Evolutionary conservation across 2,329 filamentous ascomycete genomes (phyloP), one percentile per base, ranked within the genome.

Genomic region (Pestalotiopsis sp.): DNA sequence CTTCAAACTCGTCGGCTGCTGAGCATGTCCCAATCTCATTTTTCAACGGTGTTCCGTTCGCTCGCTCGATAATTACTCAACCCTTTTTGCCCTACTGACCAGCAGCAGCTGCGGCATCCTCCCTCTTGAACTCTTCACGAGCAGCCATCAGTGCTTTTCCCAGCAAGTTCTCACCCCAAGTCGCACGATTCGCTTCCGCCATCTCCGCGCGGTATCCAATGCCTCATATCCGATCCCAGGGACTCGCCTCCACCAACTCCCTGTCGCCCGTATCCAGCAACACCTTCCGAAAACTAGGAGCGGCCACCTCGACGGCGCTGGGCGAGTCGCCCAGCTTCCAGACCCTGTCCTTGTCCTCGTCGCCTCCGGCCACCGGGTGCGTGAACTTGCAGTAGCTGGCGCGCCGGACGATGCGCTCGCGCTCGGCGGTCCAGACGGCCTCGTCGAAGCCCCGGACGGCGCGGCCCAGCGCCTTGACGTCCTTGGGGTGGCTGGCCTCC

Each of bases 131-230:
- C 71, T 81, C 80, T 71, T 77, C 81, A 70, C 90, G 84, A 31
- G 89, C 88, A 66, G 81, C 82, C 87, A 87, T 88, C 76, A 92
- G 77, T 27, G 85, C 88, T 79, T 87, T 87, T 0, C 90, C 91
- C 61, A 93, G 76, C 68, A 92, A 75, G 78, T 93, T 93, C 79
- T 86, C 68, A 0, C 91, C 91, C 91, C 90, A 93, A 3, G 77
- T 72, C 20, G 79, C 75, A 62, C 84, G 82, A 64, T 83, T 82
- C 1, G 31, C 70, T 67, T 80, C 82, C 2, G 89, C 90, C 73
- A 84, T 79, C 20, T 78, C 80, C 7, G 83, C 86, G 2, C 74
- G 79, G 73, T 88, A 91, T 5, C 91, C 91, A 60, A 93, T 81
- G 1, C 90, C 91, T 91, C 90, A 93, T 66, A 92, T 85, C 4